A percentile compares a stretch with the other conserved stretches of the same genome.
Conservation (phyloP, 371 early-diverging fungal species). For the Mucor irregularis region DNA sequence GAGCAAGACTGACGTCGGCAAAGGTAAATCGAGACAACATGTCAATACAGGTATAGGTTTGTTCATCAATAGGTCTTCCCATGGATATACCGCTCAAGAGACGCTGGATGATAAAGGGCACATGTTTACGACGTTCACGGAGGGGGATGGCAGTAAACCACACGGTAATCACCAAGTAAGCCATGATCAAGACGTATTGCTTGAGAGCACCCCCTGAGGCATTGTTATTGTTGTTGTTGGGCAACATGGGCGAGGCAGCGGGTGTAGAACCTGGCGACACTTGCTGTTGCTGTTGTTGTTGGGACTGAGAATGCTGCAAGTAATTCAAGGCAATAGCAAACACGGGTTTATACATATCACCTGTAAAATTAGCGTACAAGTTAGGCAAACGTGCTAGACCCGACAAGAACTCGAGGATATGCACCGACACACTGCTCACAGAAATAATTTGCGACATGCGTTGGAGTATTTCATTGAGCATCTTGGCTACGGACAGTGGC, state of each 20-base stretch:
- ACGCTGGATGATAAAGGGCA: slow-evolving; percentile 78
- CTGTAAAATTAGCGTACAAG: slow-evolving; percentile 82
- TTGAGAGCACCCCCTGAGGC: slow-evolving; percentile 49
- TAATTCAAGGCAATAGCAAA: slow-evolving; percentile 93
- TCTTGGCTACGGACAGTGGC: slow-evolving; percentile 75
- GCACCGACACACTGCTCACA: slow-evolving; percentile 76
- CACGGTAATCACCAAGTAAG: slow-evolving; percentile 86
- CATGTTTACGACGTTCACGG: slow-evolving; percentile 76
- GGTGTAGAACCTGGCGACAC: slow-evolving; percentile 14
- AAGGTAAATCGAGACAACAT: slow-evolving; percentile 87
- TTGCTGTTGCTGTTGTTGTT: slow-evolving; percentile 19
- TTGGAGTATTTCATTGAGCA: slow-evolving; percentile 70
- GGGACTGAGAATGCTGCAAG: slow-evolving; percentile 72
- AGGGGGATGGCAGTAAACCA: slow-evolving; percentile 85
- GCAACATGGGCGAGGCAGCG: slow-evolving; percentile 14
- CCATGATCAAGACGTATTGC: slow-evolving; percentile 85
- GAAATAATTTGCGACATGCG: slow-evolving; percentile 87
- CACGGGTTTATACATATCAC: slow-evolving; percentile 82
- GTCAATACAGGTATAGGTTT: slow-evolving; percentile 88
- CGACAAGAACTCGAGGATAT: slow-evolving; percentile 89
- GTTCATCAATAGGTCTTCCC: slow-evolving; percentile 66
- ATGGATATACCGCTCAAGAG: slow-evolving; percentile 59
- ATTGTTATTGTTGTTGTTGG: not conserved
- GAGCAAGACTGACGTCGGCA: slow-evolving; percentile 71
- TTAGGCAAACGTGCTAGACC: slow-evolving; percentile 80